Evolutionary conservation across 2,329 filamentous ascomycete species (phyloP), one percentile per base, ranked within the genome.

Genomic region (Diaporthe longicolla): DNA sequence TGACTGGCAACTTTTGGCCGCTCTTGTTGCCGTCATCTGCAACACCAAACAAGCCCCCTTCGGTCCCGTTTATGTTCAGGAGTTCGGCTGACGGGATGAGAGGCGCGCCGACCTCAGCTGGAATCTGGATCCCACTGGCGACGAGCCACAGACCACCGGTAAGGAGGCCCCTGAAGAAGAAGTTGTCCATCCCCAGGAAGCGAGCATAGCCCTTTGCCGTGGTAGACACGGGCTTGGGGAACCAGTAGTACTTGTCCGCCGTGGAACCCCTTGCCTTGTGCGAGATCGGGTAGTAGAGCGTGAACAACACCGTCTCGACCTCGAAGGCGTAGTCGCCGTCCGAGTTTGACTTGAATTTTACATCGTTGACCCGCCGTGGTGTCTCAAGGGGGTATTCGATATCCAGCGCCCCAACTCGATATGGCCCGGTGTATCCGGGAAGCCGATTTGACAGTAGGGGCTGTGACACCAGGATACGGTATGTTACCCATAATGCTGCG

Each of bases 1-100:
- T 79, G 74, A 89, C 81, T 11, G 87, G 86, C 37, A 86, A 82
- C 0, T 32, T 68, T 7, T n/a, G 21, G 5, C 45, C 17, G 1
- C 77, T 77, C 24, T 76, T 70, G 24, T 79, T 74, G 13, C 74
- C 43, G 24, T 61, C 43, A 10, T 40, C 48, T 19, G 6, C 29
- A 6, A 43, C 21, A n/a, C 24, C 35, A 21, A 43, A 29, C 45
- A 68, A 21, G 4, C 29, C 63, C 3, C 48, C 63, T 15, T 29
- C 21, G n/a, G 21, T 26, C 45, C 32, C 63, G n/a, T 50, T 19
- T 32, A 15, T n/a, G 5, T 35, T 29, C 8, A 68, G 3, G 24
- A 32, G 21, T 11, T 57, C 72, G n/a, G 52, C 43, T 1, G 74
- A 7, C 17, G 70, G 48, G 13, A 74, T 40, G 8, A 75, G 69